A percentile compares a stretch with the other conserved stretches of the same genome.
These are phyloP conservation scores for Auricularia sp. DNA, from an alignment of 768 basidiomycete genomes.

Conservation along the genomic window DNA sequence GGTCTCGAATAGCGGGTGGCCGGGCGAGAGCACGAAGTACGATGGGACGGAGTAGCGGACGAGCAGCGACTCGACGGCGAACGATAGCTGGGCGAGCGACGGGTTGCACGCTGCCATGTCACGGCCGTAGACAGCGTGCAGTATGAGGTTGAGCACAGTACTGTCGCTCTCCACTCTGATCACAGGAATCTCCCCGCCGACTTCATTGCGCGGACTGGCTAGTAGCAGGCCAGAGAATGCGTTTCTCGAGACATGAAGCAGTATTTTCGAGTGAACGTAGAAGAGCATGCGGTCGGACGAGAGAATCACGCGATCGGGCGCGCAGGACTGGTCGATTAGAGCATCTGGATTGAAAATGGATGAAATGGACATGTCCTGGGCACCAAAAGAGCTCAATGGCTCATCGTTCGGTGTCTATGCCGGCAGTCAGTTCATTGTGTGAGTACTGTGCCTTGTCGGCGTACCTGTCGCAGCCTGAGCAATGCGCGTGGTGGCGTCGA, in stretches of 20 bases:
- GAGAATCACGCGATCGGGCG: slow-evolving; percentile 47
- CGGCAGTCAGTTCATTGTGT: too few relatives aligned
- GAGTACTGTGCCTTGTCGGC: too few relatives aligned
- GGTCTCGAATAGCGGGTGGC: slow-evolving; percentile 27
- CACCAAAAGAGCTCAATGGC: rapidly evolving
- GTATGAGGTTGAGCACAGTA: slow-evolving; percentile 54
- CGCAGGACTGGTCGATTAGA: too few relatives aligned
- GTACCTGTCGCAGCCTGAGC: too few relatives aligned
- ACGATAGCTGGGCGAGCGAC: background rate
- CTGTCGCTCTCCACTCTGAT: slow-evolving; percentile 13
- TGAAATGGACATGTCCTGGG: too few relatives aligned
- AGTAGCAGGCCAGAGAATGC: slow-evolving; percentile 47
- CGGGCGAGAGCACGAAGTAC: background rate
- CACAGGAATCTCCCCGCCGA: background rate
- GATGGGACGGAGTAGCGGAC: slow-evolving; percentile 1
- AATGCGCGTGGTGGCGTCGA: too few relatives aligned
- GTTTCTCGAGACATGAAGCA: slow-evolving; percentile 55
- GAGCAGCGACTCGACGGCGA: background rate
- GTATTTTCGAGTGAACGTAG: slow-evolving; percentile 57
- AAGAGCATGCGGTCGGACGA: slow-evolving; percentile 76
- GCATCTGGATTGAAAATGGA: too few relatives aligned
- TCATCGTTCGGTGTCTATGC: too few relatives aligned
- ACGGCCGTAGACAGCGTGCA: slow-evolving; percentile 64
- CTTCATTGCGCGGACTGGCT: too few relatives aligned
- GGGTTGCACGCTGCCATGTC: slow-evolving; percentile 70